Base-by-base conservation (phyloP, 2,329 filamentous ascomycete genomes). In the Trichothecium roseum region DNA sequence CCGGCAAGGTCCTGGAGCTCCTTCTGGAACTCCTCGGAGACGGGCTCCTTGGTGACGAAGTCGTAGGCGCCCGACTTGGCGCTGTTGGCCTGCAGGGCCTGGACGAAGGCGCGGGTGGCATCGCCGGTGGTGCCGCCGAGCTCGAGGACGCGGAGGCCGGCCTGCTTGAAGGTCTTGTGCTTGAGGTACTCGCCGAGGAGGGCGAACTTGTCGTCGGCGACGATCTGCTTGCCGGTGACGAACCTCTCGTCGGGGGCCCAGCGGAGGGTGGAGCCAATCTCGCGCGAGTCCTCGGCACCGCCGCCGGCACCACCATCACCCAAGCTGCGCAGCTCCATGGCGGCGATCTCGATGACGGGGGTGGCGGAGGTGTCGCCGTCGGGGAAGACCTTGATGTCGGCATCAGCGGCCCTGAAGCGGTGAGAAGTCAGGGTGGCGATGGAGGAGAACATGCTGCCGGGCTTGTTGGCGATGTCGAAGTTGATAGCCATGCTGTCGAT, bases 231-330 rank as follows among this genome's bases (percentile, higher is more conserved):
- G 8, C 32, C 37, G 4, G 37, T 27, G 15, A 39, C 18, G 17
- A 39, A 40, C 13, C 18, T 33, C 27, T 34, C 34, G 28, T 40
- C 38, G 20, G 27, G 30, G 14, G 16, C 35, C 38, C 38, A 40
- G 16, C 34, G 33, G 18, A 40, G 32, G 7, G 35, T 33, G 17
- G 31, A 39, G 29, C 37, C 35, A 18, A 39, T 39, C 12, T 39
- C 30, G 7, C 20, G 20, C 6, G 20, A 24, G 20, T 10, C 20
- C 20, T 24, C 20, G 20, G 20, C 20, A 10, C 10, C 20, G 20
- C 6, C 20, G 10, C 20, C 20, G 20, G 20, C 6, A 24, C 20
- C 20, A 24, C 30, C 34, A 18, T 26, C 22, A 18, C 34, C 26
- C 26, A 29, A 28, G 22, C 22, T 35, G 14, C 34, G 26, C 34